A percentile compares a stretch with the other conserved stretches of the same genome.
These are phyloP conservation scores for Termitomyces sp. DNA, from an alignment of 768 basidiomycete species.

Conservation along the genomic window DNA sequence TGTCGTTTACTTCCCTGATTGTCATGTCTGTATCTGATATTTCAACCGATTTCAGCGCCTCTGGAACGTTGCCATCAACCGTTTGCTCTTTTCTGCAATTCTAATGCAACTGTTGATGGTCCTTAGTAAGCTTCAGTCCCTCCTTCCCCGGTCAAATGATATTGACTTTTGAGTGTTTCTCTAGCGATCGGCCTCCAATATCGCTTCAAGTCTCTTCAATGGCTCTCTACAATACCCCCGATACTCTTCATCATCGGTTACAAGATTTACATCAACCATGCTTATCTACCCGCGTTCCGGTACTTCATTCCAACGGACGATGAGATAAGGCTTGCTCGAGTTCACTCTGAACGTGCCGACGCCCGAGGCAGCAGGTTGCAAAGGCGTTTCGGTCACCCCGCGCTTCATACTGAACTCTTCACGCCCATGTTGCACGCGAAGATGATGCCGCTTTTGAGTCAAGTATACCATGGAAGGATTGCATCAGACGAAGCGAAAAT, in stretches of 20 bases:
- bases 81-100: constrained; percentile 72
- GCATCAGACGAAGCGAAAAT: constrained; percentile 61
- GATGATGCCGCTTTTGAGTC: constrained; percentile 74
- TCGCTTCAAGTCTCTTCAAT: constrained; percentile 68
- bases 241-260: constrained; percentile 75
- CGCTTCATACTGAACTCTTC: constrained; percentile 82
- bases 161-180: constrained; percentile 10
- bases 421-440: constrained; percentile 86
- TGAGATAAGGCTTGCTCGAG: constrained; percentile 71
- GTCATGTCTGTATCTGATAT: constrained; percentile 1
- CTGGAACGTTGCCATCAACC: constrained; percentile 94
- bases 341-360: constrained; percentile 79
- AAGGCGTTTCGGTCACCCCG: constrained; percentile 94
- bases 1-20: constrained; percentile 18
- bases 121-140: constrained; percentile 61
- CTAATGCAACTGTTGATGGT: constrained; percentile 89
- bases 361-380: constrained; percentile 70
- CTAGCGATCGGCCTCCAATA: constrained; percentile 85
- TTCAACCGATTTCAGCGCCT: constrained; percentile 54
- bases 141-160: background rate
- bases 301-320: constrained; percentile 83
- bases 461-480: constrained; percentile 78
- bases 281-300: constrained; percentile 66
- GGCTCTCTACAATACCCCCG: constrained; percentile 85
- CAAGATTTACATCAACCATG: constrained; percentile 80